These are phyloP conservation scores for Arachnomyces sp. DNA, from an alignment of 2,329 filamentous ascomycete species.

Conservation along the genomic window DNA sequence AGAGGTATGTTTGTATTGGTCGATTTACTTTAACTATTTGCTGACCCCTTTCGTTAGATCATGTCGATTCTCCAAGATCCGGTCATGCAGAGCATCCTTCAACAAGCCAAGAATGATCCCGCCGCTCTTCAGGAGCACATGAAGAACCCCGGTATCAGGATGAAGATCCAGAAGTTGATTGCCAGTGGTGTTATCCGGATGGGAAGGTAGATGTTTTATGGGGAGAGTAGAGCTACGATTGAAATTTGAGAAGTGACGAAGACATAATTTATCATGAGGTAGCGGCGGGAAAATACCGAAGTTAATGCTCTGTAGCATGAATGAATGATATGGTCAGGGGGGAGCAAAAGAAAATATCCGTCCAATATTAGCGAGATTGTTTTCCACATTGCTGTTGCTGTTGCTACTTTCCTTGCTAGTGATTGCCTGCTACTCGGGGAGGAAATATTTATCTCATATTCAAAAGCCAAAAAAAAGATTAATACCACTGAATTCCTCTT, in stretches of 20 bases:
- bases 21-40: neutral
- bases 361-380: too few species aligned
- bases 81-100: conserved; percentile 94
- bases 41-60: conserved; percentile 48
- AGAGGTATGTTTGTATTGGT: conserved; percentile 54
- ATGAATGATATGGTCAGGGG: too few species aligned
- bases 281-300: conserved; percentile 4
- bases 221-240: conserved; percentile 1
- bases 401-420: too few species aligned
- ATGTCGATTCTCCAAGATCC: conserved; percentile 89
- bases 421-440: too few species aligned
- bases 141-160: conserved; percentile 76
- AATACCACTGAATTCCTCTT: too few species aligned
- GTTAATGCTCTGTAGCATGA: conserved; percentile 3
- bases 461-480: too few species aligned
- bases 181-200: conserved; percentile 86
- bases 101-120: conserved; percentile 91
- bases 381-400: too few species aligned
- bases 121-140: conserved; percentile 93
- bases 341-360: too few species aligned
- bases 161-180: conserved; percentile 91
- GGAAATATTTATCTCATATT: too few species aligned
- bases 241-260: neutral
- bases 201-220: conserved; percentile 41
- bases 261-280: too few species aligned